Evolutionary conservation across 2,329 filamentous ascomycete genomes (phyloP).

Genomic region (Seiridium cupressi): DNA sequence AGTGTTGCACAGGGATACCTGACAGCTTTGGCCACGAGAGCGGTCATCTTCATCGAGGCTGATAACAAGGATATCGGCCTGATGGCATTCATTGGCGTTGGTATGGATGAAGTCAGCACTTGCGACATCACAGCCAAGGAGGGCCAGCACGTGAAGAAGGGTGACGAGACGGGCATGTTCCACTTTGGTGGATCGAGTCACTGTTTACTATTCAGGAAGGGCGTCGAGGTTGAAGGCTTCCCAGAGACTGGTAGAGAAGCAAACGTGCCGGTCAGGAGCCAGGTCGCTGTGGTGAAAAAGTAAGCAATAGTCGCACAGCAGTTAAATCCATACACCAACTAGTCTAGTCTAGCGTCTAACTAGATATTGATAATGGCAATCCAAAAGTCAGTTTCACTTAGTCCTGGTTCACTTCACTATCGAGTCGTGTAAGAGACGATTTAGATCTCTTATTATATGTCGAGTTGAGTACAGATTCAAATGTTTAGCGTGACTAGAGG

Average conservation of each 20-base stretch:
- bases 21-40: conserved; percentile 65
- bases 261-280: conserved; percentile 24
- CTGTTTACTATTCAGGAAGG: conserved; percentile 64
- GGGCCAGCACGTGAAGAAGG: conserved; percentile 66
- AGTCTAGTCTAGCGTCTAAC: too few species aligned
- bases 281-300: conserved; percentile 21
- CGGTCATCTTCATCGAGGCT: conserved; percentile 68
- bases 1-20: conserved; percentile 63
- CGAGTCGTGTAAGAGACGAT: too few species aligned
- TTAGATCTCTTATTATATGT: too few species aligned
- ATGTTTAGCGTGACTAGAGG: too few species aligned
- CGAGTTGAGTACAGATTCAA: too few species aligned
- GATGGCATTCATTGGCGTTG: conserved; percentile 68
- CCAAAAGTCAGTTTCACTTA: too few species aligned
- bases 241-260: conserved; percentile 13
- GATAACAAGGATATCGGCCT: conserved; percentile 65
- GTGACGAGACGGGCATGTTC: conserved; percentile 74
- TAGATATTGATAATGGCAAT: too few species aligned
- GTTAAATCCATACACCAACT: too few species aligned
- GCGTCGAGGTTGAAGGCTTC: conserved; percentile 40
- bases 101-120: conserved; percentile 75
- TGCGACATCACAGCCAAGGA: conserved; percentile 69
- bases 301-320: not conserved
- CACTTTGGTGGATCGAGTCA: conserved; percentile 75
- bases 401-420: too few species aligned